Evolutionary conservation across 1,284 basidiomycete genomes (phyloP).

Genomic region (Papiliotrema nemorosa): DNA sequence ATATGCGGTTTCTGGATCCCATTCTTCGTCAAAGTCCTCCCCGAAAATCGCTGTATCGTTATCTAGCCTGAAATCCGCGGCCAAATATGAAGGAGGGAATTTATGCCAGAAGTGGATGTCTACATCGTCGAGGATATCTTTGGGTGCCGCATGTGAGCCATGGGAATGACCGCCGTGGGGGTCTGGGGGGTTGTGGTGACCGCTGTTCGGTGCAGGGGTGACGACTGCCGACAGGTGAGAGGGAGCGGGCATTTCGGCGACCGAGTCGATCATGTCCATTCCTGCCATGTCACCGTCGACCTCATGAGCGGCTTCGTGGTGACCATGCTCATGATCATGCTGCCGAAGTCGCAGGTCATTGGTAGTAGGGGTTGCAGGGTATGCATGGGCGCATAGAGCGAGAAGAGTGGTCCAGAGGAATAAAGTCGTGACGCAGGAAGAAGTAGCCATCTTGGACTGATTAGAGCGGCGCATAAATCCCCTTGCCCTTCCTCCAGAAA

Average conservation of each 20-base stretch:
- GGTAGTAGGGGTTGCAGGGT: conserved; percentile 3
- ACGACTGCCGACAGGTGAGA: background rate
- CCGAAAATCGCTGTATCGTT: conserved; percentile 37
- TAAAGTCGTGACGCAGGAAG: conserved; percentile 17
- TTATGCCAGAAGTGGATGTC: conserved; percentile 36
- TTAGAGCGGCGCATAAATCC: background rate
- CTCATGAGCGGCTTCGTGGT: background rate
- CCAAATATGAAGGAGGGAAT: conserved; percentile 40
- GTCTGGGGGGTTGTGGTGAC: too few relatives aligned
- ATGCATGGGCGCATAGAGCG: conserved; percentile 8
- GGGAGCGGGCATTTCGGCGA: background rate
- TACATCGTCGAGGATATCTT: conserved; percentile 29
- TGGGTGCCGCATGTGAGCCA: conserved; percentile 27
- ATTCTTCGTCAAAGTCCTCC: conserved; percentile 34
- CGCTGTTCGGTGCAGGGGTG: background rate
- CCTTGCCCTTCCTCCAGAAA: too few relatives aligned
- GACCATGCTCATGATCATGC: conserved; percentile 7
- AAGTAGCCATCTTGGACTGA: background rate
- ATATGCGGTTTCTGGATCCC: conserved; percentile 25
- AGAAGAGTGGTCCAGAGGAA: conserved; percentile 14
- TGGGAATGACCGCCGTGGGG: conserved; percentile 17
- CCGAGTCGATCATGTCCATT: background rate
- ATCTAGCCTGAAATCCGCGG: conserved; percentile 37
- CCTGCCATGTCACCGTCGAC: background rate
- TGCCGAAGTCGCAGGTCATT: background rate